phyloP scores from a whole-genome alignment of 2,329 filamentous ascomycete genomes.

The Lasiodiplodia citricola region DNA sequence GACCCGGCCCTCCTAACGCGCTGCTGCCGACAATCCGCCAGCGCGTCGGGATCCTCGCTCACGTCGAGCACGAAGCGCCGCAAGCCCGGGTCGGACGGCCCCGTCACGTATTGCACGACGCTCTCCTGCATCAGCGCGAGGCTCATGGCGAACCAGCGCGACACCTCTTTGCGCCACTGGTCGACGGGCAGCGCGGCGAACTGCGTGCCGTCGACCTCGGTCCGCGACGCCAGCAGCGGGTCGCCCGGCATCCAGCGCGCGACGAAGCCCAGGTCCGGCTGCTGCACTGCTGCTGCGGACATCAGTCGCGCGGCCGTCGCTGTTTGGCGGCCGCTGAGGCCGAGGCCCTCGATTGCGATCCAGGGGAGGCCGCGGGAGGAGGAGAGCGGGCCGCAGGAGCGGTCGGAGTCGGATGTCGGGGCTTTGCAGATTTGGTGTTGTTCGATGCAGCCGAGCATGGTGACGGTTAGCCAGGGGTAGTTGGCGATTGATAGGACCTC shows the following conservation, averaged over 20 bases:
- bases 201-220: not conserved
- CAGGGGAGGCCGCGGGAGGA: not conserved
- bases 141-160: slow-evolving; percentile 88
- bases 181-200: not conserved
- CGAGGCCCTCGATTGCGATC: not conserved
- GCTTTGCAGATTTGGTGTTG: slow-evolving; percentile 1
- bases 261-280: not conserved
- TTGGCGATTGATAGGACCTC: not conserved
- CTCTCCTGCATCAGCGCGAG: slow-evolving; percentile 77
- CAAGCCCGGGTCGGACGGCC: not conserved
- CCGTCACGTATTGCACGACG: slow-evolving; percentile 68
- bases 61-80: not conserved
- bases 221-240: not conserved
- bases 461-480: not conserved
- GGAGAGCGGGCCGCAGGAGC: not conserved
- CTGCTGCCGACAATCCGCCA: not conserved
- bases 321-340: not conserved
- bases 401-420: not conserved
- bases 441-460: slow-evolving; percentile 1
- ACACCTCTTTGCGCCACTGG: slow-evolving; percentile 62
- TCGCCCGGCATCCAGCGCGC: slow-evolving; percentile 6
- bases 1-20: not conserved
- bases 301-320: not conserved
- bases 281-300: not conserved
- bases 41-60: not conserved